Percentiles rank a stretch among this genome's conserved stretches.
These are phyloP conservation scores for Ogataea trehalophila DNA, from an alignment of 805 yeast species.

Conservation along the genomic window DNA sequence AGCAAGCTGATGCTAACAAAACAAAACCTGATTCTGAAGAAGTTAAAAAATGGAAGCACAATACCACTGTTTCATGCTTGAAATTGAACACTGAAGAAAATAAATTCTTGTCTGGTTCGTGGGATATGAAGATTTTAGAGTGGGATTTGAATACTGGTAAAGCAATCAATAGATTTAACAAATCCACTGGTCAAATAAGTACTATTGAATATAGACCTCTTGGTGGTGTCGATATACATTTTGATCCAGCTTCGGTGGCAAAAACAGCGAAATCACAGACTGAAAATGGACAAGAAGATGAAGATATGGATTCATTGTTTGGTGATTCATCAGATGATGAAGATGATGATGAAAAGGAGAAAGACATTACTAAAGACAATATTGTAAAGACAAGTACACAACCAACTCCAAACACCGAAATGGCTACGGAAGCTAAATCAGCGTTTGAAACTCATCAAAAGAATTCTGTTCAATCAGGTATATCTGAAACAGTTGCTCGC, in stretches of 20 bases:
- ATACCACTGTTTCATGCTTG: conserved; percentile 69
- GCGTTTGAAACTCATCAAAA: conserved; percentile 36
- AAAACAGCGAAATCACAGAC: conserved; percentile 3
- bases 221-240: conserved; percentile 42
- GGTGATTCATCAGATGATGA: conserved; percentile 41
- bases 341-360: conserved; percentile 13
- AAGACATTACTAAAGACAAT: background rate
- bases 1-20: conserved; percentile 10
- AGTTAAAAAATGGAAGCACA: conserved; percentile 43
- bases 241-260: conserved; percentile 5
- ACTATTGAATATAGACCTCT: conserved; percentile 66
- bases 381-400: conserved; percentile 10
- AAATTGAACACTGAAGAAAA: conserved; percentile 58
- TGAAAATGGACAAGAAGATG: conserved; percentile 23
- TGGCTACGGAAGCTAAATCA: conserved; percentile 2
- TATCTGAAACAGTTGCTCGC: conserved; percentile 19
- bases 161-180: conserved; percentile 41
- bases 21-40: background rate
- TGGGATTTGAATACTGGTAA: conserved; percentile 87
- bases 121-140: conserved; percentile 77
- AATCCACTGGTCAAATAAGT: conserved; percentile 75
- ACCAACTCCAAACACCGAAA: background rate
- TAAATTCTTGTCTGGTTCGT: conserved; percentile 72
- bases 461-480: conserved; percentile 33
- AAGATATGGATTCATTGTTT: conserved; percentile 42